phyloP scores from a whole-genome alignment of 306 rosid species.

The Quercus ilex region DNA sequence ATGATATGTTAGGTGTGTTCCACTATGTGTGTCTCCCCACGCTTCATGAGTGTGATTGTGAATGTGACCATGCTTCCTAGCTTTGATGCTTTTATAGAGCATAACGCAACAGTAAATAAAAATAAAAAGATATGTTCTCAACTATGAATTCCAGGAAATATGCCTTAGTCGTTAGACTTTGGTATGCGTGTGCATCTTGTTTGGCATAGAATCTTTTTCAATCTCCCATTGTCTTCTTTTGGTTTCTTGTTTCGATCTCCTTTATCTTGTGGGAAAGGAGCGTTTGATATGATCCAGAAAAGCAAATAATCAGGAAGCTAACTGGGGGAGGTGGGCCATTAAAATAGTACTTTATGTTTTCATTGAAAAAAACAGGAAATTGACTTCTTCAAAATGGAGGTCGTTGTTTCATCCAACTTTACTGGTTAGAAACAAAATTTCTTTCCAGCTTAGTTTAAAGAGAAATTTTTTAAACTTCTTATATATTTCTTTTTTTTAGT shows the following conservation, averaged over 20 bases:
- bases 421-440: no score
- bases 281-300: background rate
- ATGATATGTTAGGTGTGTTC: background rate
- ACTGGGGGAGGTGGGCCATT: background rate
- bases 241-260: background rate
- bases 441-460: no score
- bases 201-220: background rate
- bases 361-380: background rate
- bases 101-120: background rate
- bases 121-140: background rate
- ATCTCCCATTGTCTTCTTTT: background rate
- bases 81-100: no score
- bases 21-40: background rate
- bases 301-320: background rate
- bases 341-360: background rate
- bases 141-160: background rate
- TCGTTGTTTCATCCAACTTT: background rate
- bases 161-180: background rate
- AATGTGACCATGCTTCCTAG: background rate
- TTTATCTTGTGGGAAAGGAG: background rate
- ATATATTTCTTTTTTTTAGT: no score
- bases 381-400: background rate
- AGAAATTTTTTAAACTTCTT: accelerated
- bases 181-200: background rate
- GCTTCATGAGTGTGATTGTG: background rate